Conservation (phyloP, 2,329 filamentous ascomycete species). For the Amylocarpus encephaloides region DNA sequence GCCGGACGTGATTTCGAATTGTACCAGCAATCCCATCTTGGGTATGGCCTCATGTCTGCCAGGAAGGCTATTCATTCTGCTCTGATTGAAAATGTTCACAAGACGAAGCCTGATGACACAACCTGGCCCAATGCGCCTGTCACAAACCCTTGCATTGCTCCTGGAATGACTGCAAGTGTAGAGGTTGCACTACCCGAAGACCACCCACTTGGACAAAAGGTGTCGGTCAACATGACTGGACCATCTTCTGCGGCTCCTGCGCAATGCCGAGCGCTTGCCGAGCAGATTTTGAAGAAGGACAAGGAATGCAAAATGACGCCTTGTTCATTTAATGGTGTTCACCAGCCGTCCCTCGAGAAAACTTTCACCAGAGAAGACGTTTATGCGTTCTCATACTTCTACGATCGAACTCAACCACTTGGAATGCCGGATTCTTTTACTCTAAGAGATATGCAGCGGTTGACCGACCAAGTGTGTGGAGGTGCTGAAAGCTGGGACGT, state of each 20-base stretch:
- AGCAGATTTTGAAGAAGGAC: constrained; percentile 87
- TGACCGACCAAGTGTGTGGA: constrained; percentile 77
- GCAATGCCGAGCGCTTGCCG: constrained; percentile 83
- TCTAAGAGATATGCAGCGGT: constrained; percentile 78
- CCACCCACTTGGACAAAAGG: constrained; percentile 57
- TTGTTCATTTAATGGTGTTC: constrained; percentile 97
- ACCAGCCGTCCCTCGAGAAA: constrained; percentile 87
- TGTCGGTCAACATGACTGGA: constrained; percentile 81
- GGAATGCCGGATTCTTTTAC: constrained; percentile 99
- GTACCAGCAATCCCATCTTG: constrained; percentile 97
- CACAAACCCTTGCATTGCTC: constrained; percentile 78
- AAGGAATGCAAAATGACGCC: constrained; percentile 73
- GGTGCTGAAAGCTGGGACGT: constrained; percentile 73
- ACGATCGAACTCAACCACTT: constrained; percentile 84
- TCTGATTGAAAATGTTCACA: constrained; percentile 66
- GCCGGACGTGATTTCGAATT: constrained; percentile 86
- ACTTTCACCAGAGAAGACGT: constrained; percentile 89
- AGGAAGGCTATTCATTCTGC: constrained; percentile 76
- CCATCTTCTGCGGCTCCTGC: constrained; percentile 68
- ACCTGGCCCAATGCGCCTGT: constrained; percentile 67
- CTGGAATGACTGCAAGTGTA: constrained; percentile 69
- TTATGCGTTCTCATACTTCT: constrained; percentile 98
- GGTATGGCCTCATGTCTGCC: constrained; percentile 93
- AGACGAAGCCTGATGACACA: constrained; percentile 52
- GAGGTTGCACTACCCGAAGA: constrained; percentile 62